These are phyloP conservation scores for Babjeviella inositovora DNA, from an alignment of 805 yeast genomes.

Conservation along the genomic window DNA sequence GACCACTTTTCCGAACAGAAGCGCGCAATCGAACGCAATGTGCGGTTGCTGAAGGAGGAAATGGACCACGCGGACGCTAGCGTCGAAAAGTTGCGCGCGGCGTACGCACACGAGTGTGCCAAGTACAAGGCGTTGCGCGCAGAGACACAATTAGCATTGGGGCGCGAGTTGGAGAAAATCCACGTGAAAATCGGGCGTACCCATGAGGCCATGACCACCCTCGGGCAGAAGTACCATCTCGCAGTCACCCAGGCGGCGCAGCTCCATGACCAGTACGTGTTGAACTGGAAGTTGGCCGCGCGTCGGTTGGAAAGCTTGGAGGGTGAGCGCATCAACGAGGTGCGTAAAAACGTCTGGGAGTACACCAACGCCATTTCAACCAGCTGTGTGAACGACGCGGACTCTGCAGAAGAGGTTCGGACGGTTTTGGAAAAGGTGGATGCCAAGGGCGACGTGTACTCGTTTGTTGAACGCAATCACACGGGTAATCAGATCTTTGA, in stretches of 20 bases:
- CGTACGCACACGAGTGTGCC: conserved; percentile 41
- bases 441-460: conserved; percentile 37
- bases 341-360: conserved; percentile 64
- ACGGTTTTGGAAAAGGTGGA: conserved; percentile 52
- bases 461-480: conserved; percentile 34
- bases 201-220: conserved; percentile 18
- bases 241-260: conserved; percentile 36
- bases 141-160: conserved; percentile 53
- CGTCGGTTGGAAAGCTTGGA: conserved; percentile 53
- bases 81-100: conserved; percentile 19
- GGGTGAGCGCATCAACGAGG: conserved; percentile 51
- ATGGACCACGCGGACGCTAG: conserved; percentile 18
- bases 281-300: conserved; percentile 57
- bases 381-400: conserved; percentile 66
- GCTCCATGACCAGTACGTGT: conserved; percentile 43
- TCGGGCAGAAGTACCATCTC: conserved; percentile 40
- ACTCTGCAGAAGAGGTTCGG: conserved; percentile 58
- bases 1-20: conserved; percentile 33
- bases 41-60: conserved; percentile 35
- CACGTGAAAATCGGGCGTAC: conserved; percentile 37
- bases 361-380: conserved; percentile 62
- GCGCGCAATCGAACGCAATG: conserved; percentile 38
- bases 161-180: conserved; percentile 51
- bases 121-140: conserved; percentile 44
- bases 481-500: conserved; percentile 50